Conservation (phyloP, 179 eudicot genomes). For the Spergularia azorica region DNA sequence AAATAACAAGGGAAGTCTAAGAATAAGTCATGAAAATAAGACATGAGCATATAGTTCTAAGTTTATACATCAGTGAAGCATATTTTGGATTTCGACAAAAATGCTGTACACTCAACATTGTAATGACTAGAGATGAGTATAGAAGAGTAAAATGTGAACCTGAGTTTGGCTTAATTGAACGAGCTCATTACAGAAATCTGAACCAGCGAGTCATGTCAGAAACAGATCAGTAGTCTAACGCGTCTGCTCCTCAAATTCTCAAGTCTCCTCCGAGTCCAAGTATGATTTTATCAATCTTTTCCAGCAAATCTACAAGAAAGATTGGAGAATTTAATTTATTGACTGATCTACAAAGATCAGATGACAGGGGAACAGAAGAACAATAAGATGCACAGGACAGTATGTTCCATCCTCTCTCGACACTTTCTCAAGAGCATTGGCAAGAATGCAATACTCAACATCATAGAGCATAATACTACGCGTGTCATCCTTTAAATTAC, state of each 20-base stretch:
- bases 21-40: not conserved
- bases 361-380: not conserved
- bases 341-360: not conserved
- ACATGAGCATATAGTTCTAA: constrained; percentile 4
- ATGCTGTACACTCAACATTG: not conserved
- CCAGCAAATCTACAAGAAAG: constrained; percentile 24
- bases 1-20: not conserved
- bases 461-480: no score
- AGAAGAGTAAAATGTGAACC: constrained; percentile 20
- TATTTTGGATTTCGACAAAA: not conserved
- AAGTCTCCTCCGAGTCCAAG: constrained; percentile 30
- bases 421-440: no score
- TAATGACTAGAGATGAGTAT: constrained; percentile 2
- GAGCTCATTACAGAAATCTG: not conserved
- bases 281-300: constrained; percentile 23
- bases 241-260: constrained; percentile 12
- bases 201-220: not conserved
- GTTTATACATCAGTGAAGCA: constrained; percentile 4
- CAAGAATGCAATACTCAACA: no score
- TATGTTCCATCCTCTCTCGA: not conserved
- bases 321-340: not conserved
- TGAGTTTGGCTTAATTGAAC: constrained; percentile 11
- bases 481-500: no score
- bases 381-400: not conserved
- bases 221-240: not conserved